Conservation (phyloP, 805 yeast genomes). For the Saturnispora gosingensis region DNA sequence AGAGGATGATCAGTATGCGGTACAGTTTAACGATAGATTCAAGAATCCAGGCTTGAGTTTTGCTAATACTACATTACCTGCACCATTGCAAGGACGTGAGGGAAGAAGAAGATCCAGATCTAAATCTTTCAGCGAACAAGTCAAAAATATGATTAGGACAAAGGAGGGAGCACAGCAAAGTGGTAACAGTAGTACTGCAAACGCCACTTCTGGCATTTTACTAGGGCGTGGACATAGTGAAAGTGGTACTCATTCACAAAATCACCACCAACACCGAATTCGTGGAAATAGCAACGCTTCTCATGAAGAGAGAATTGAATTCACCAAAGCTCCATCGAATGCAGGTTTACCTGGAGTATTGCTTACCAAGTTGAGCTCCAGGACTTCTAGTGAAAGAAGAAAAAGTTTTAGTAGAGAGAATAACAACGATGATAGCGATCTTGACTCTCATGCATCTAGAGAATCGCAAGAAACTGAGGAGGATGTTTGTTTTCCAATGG, state of each 20-base stretch:
- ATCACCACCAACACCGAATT: neutral
- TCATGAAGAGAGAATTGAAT: slow-evolving; percentile 2
- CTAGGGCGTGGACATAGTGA: slow-evolving; percentile 5
- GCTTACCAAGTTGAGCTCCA: slow-evolving; percentile 1
- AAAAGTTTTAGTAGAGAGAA: slow-evolving; percentile 8
- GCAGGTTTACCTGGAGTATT: neutral
- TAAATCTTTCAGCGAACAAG: slow-evolving; percentile 36
- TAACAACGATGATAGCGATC: slow-evolving; percentile 46
- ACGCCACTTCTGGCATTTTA: slow-evolving; percentile 6
- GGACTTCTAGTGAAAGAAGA: slow-evolving; percentile 26
- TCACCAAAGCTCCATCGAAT: neutral
- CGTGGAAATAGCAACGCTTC: slow-evolving; percentile 3
- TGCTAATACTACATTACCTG: slow-evolving; percentile 11
- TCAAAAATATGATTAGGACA: slow-evolving; percentile 29
- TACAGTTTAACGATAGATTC: slow-evolving; percentile 18
- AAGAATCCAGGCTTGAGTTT: slow-evolving; percentile 9
- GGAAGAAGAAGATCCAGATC: slow-evolving; percentile 22
- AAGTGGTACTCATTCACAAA: neutral
- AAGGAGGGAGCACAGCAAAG: slow-evolving; percentile 21
- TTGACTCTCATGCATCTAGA: slow-evolving; percentile 64
- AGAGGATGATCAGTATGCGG: slow-evolving; percentile 22
- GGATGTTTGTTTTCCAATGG: slow-evolving; percentile 95
- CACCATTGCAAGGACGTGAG: slow-evolving; percentile 7
- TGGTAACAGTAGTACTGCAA: slow-evolving; percentile 1
- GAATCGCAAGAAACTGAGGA: slow-evolving; percentile 89